phyloP scores from a whole-genome alignment of 192 early-diverging fungal genomes.

The Oehlia diaphana region DNA sequence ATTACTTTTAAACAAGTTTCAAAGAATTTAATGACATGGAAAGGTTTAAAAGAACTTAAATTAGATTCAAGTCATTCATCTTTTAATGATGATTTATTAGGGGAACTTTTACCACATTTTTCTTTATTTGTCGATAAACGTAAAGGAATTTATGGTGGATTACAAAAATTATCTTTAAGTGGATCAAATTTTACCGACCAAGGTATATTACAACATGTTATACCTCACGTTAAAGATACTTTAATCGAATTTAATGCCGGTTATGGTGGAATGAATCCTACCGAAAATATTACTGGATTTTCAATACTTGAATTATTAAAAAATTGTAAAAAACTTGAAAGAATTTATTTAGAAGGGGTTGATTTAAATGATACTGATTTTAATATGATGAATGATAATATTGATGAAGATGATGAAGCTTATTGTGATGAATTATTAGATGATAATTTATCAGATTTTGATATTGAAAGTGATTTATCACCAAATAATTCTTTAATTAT shows the following conservation, averaged over 20 bases:
- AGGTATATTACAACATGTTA: conserved; percentile 21
- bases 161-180: conserved; percentile 12
- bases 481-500: not conserved
- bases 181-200: conserved; percentile 25
- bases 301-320: not conserved
- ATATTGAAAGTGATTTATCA: not conserved
- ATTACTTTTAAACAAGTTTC: conserved; percentile 1
- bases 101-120: not conserved
- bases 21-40: not conserved
- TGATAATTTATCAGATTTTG: not conserved
- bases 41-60: conserved; percentile 4
- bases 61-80: conserved; percentile 25
- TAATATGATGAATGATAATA: not conserved
- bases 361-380: conserved; percentile 21
- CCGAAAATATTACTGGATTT: not conserved
- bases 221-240: conserved; percentile 10
- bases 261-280: conserved; percentile 2
- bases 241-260: conserved; percentile 18
- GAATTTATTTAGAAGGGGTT: conserved; percentile 9
- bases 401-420: not conserved
- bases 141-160: not conserved
- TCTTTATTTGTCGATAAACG: not conserved
- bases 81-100: conserved; percentile 26
- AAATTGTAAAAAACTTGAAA: conserved; percentile 14
- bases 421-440: not conserved